phyloP scores from a whole-genome alignment of 768 basidiomycete genomes.

The Lactarius trivialis region DNA sequence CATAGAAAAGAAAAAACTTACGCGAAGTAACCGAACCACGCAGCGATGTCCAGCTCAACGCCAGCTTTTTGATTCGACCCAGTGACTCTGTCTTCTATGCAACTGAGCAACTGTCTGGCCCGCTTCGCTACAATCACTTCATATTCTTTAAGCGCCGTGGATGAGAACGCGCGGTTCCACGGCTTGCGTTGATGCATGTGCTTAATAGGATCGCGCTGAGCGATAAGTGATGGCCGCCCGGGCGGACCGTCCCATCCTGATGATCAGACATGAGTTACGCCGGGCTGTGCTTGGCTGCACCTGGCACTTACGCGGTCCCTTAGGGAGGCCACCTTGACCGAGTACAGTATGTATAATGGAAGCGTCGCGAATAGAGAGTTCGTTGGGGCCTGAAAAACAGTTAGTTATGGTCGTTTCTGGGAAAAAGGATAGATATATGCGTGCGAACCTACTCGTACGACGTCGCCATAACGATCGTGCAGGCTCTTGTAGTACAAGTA shows the following conservation, averaged over 20 bases:
- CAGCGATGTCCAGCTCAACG: constrained; percentile 29
- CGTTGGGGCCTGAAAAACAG: constrained; percentile 16
- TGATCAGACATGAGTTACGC: background rate
- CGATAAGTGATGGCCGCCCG: constrained; percentile 26
- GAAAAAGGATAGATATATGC: background rate
- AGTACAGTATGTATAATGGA: constrained; percentile 7
- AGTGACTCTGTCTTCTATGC: constrained; percentile 14
- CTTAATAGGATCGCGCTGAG: constrained; percentile 31
- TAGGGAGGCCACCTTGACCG: constrained; percentile 18
- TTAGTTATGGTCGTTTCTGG: background rate
- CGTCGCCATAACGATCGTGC: constrained; percentile 32
- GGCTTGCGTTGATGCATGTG: constrained; percentile 37
- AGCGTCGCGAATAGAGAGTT: constrained; percentile 8
- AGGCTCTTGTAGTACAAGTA: constrained; percentile 28
- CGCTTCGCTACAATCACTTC: constrained; percentile 34
- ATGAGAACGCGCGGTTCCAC: constrained; percentile 40
- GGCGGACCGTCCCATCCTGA: constrained; percentile 13
- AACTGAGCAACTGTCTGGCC: constrained; percentile 29
- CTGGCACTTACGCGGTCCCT: constrained; percentile 17
- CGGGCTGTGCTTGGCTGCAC: background rate
- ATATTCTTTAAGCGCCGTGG: constrained; percentile 40
- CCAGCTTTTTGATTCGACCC: constrained; percentile 7
- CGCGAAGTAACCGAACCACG: constrained; percentile 36
- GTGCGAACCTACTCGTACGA: constrained; percentile 34
- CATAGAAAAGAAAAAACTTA: constrained; percentile 23